A percentile compares a stretch with the other conserved stretches of the same genome.
These are phyloP conservation scores for Marsdenia floribunda DNA, from an alignment of 257 asterid genomes.

Conservation along the genomic window DNA sequence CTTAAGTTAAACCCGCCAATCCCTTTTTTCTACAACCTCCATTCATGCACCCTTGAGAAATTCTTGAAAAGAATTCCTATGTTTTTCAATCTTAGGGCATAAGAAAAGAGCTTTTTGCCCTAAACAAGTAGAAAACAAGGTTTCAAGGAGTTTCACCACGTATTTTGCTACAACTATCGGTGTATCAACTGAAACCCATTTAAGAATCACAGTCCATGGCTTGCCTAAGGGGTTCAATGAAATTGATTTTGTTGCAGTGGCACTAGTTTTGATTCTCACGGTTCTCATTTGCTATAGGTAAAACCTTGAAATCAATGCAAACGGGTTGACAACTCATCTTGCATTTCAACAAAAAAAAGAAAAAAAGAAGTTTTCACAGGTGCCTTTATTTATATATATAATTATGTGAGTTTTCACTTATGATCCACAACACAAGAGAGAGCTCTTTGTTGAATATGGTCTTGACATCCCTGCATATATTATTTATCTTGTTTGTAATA, in stretches of 20 bases:
- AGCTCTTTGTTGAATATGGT: slow-evolving; percentile 37
- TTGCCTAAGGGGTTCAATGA: slow-evolving; percentile 78
- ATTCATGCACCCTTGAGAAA: too few relatives aligned
- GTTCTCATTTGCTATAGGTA: slow-evolving; percentile 85
- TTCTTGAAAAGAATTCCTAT: too few relatives aligned
- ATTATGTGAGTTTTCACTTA: neutral
- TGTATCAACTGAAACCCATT: slow-evolving; percentile 29
- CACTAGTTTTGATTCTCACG: slow-evolving; percentile 63
- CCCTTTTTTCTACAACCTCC: too few relatives aligned
- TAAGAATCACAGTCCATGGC: slow-evolving; percentile 43
- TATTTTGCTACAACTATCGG: slow-evolving; percentile 59
- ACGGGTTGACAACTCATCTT: neutral
- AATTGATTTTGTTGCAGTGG: slow-evolving; percentile 71
- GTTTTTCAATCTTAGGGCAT: too few relatives aligned
- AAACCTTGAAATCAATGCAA: too few relatives aligned
- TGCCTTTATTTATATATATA: neutral
- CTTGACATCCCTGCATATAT: slow-evolving; percentile 17
- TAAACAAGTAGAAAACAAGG: too few relatives aligned
- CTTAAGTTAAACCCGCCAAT: too few relatives aligned
- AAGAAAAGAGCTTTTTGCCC: too few relatives aligned
- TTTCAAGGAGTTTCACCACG: too few relatives aligned
- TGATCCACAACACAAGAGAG: slow-evolving; percentile 60
- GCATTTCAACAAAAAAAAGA: neutral
- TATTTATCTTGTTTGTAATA: slow-evolving; percentile 36
- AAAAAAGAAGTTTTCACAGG: neutral